A percentile compares a stretch with the other conserved stretches of the same genome.
Evolutionary conservation across 768 basidiomycete species (phyloP).

Genomic region (Leccinum disarticulatum): DNA sequence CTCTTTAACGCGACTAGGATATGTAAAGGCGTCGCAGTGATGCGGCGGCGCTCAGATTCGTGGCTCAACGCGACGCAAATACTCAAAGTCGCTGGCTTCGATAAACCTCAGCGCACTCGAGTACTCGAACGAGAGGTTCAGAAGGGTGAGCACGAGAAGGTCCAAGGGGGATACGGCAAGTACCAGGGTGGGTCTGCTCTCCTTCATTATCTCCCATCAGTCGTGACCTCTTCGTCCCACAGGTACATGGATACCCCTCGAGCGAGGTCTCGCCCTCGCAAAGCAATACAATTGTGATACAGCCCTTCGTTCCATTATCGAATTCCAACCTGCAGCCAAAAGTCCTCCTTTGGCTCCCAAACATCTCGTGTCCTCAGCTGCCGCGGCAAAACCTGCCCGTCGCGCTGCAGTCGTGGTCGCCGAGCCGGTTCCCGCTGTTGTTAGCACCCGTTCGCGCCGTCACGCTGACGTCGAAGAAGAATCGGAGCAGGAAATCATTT

Average conservation of each 20-base stretch:
- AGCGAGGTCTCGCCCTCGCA: constrained; percentile 80
- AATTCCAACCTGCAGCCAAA: constrained; percentile 85
- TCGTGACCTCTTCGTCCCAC: constrained; percentile 4
- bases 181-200: constrained; percentile 80
- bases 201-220: not conserved
- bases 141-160: constrained; percentile 98
- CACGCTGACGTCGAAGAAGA: constrained; percentile 51
- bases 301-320: constrained; percentile 88
- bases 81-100: constrained; percentile 97
- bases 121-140: constrained; percentile 98
- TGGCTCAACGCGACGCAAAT: constrained; percentile 99
- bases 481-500: constrained; percentile 61
- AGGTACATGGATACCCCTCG: constrained; percentile 99
- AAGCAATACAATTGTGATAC: constrained; percentile 92
- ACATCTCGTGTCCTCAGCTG: constrained; percentile 75
- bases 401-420: constrained; percentile 18
- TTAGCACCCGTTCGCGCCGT: constrained; percentile 61
- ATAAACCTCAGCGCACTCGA: constrained; percentile 97
- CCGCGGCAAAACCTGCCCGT: constrained; percentile 38
- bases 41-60: constrained; percentile 93
- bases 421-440: constrained; percentile 18
- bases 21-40: constrained; percentile 94
- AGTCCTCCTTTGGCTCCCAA: constrained; percentile 96
- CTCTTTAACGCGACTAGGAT: constrained; percentile 62
- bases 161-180: constrained; percentile 99